Base-by-base conservation (phyloP, 805 yeast genomes). In the Metschnikowia lunata region DNA sequence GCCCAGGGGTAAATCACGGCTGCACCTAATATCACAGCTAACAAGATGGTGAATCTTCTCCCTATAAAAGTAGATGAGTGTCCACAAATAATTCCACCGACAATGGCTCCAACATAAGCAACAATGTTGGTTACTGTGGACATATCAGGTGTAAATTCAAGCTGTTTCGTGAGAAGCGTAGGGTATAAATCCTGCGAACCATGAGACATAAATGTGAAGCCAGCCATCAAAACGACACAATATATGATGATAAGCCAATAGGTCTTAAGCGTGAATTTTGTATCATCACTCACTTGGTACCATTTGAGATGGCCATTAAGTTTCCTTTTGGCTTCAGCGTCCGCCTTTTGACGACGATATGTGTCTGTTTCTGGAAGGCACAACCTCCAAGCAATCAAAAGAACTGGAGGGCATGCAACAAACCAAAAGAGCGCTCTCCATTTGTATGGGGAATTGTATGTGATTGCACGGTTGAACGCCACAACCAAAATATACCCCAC, bases 361-460 rank as follows among this genome's bases (percentile, higher is more conserved):
- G 75, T 76, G 40, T 78, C 77, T 12, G 85, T 79, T 62, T 84
- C 89, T 2, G 85, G 85, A 39, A 50, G 52, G 35, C 66, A 61
- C 48, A 71, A 51, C 61, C 89, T 74, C 82, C 83, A 82, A 27
- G 67, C 46, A 34, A 82, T 74, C 39, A 84, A 66, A 23, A 83
- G 56, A 7, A 78, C 73, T 1, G 87, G 83, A 10, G 83, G 78
- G 37, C 85, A 83, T n/a, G 87, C 80, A 47, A 81, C 76, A 54
- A 83, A 80, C 82, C 85, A 81, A 60, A 79, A 81, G 48, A 83
- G 60, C 3, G 83, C 72, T 62, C 85, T 74, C 88, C 89, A 83
- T 0, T 69, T 65, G 50, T 81, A 77, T 0, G 67, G 54, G 3
- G 81, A 67, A 47, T 72, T 75, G 50, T 47, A 49, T 10, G 54